phyloP scores from a whole-genome alignment of 31 red algal species.

The Asparagopsis taxiformis region DNA sequence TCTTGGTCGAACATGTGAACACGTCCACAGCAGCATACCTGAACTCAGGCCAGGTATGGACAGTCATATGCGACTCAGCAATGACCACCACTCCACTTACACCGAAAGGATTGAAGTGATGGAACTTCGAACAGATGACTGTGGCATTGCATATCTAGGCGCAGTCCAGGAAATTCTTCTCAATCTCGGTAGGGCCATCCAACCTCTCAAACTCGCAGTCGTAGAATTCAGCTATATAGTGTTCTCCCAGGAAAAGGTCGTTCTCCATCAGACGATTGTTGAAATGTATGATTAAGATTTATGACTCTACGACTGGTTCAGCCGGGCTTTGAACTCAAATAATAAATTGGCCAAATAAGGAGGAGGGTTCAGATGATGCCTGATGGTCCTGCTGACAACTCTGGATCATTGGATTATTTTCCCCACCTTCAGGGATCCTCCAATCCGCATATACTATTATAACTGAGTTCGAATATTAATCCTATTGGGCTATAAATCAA shows the following conservation, averaged over 20 bases:
- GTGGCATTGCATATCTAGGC: constrained; percentile 5
- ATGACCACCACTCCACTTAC: constrained; percentile 5
- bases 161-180: neutral
- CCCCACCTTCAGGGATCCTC: too few relatives aligned
- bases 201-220: neutral
- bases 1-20: constrained; percentile 20
- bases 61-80: constrained; percentile 6
- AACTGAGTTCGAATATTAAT: too few relatives aligned
- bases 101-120: constrained; percentile 16
- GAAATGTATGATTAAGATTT: too few relatives aligned
- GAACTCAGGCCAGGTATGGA: constrained; percentile 31
- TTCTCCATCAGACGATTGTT: too few relatives aligned
- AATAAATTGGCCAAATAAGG: too few relatives aligned
- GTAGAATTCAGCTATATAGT: neutral
- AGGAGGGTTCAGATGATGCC: too few relatives aligned
- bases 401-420: too few relatives aligned
- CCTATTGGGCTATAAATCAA: too few relatives aligned
- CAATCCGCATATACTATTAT: too few relatives aligned
- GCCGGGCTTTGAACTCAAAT: too few relatives aligned
- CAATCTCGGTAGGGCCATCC: neutral
- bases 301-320: too few relatives aligned
- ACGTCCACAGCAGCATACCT: constrained; percentile 9
- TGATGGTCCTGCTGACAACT: too few relatives aligned
- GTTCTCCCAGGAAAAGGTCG: constrained; percentile 4
- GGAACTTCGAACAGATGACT: neutral